These are phyloP conservation scores for Aspergillus cristatus DNA, from an alignment of 495 filamentous ascomycete genomes.

Conservation along the genomic window DNA sequence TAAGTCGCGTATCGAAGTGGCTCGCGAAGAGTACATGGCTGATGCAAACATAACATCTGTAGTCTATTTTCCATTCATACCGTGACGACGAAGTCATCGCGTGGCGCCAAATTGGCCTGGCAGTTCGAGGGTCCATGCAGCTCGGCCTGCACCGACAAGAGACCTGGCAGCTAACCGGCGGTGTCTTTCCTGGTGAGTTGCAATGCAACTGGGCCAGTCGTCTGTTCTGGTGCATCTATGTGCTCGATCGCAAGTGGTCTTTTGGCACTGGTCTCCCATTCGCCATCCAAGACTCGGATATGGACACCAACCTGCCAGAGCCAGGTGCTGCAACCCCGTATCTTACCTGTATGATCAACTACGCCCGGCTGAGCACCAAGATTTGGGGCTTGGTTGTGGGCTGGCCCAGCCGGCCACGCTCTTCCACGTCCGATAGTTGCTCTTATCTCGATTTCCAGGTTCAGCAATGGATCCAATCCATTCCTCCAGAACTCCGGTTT, in stretches of 20 bases:
- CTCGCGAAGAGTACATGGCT: neutral
- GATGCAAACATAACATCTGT: neutral
- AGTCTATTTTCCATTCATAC: conserved; percentile 78
- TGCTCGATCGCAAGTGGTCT: conserved; percentile 71
- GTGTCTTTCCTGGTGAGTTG: conserved; percentile 44
- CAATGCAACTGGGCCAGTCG: conserved; percentile 54
- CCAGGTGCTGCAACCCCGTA: conserved; percentile 40
- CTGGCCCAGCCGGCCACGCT: conserved; percentile 36
- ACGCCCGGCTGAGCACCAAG: conserved; percentile 61
- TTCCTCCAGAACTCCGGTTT: conserved; percentile 47
- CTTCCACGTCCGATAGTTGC: conserved; percentile 51
- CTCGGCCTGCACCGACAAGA: conserved; percentile 70
- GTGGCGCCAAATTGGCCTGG: conserved; percentile 68
- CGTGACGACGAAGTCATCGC: conserved; percentile 69
- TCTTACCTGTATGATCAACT: conserved; percentile 49
- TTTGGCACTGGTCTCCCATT: conserved; percentile 76
- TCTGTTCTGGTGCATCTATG: conserved; percentile 77
- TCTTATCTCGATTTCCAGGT: conserved; percentile 65
- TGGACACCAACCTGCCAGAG: conserved; percentile 64
- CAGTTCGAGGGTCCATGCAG: conserved; percentile 62
- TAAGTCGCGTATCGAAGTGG: conserved; percentile 21
- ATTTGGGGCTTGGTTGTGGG: conserved; percentile 56
- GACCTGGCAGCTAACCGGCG: conserved; percentile 51
- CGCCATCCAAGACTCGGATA: conserved; percentile 68
- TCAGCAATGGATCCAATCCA: conserved; percentile 61